Evolutionary conservation across 2,329 filamentous ascomycete genomes (phyloP).

Genomic region (Curvularia sp.): DNA sequence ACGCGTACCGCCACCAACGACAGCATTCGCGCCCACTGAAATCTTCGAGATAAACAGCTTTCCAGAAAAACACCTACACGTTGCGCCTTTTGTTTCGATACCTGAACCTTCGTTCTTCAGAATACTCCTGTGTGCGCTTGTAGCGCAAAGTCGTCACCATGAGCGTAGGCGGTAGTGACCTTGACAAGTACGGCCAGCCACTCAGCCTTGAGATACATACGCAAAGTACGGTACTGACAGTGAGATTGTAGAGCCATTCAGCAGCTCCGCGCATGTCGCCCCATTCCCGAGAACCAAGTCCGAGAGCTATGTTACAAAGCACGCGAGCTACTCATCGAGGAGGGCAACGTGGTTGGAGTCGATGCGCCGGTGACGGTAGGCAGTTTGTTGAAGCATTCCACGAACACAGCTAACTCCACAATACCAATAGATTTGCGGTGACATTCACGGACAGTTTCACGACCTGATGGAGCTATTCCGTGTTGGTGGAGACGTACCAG

Average conservation of each 20-base stretch:
- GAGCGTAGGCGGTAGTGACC: constrained; percentile 77
- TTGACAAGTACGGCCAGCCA: constrained; percentile 74
- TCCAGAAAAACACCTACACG: neutral
- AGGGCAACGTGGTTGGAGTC: constrained; percentile 95
- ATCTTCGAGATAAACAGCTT: constrained; percentile 8
- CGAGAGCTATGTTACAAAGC: constrained; percentile 98
- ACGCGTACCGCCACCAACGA: constrained; percentile 18
- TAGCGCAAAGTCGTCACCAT: constrained; percentile 33
- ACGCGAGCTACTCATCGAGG: constrained; percentile 92
- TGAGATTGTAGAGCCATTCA: constrained; percentile 76
- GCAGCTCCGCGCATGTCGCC: constrained; percentile 92
- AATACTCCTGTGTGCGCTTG: constrained; percentile 23
- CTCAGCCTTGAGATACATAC: constrained; percentile 17
- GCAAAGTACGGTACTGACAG: constrained; percentile 21
- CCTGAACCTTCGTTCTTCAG: neutral
- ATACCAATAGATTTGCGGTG: constrained; percentile 68
- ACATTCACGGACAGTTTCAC: constrained; percentile 96
- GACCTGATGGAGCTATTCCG: constrained; percentile 96
- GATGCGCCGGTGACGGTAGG: constrained; percentile 90
- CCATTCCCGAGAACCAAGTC: constrained; percentile 94
- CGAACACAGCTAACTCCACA: constrained; percentile 11
- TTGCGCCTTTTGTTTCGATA: constrained; percentile 5
- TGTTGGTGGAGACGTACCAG: constrained; percentile 90
- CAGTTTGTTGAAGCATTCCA: neutral
- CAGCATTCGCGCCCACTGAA: constrained; percentile 13